Conservation (phyloP, 2,329 filamentous ascomycete species). For the Coleophoma crateriformis region DNA sequence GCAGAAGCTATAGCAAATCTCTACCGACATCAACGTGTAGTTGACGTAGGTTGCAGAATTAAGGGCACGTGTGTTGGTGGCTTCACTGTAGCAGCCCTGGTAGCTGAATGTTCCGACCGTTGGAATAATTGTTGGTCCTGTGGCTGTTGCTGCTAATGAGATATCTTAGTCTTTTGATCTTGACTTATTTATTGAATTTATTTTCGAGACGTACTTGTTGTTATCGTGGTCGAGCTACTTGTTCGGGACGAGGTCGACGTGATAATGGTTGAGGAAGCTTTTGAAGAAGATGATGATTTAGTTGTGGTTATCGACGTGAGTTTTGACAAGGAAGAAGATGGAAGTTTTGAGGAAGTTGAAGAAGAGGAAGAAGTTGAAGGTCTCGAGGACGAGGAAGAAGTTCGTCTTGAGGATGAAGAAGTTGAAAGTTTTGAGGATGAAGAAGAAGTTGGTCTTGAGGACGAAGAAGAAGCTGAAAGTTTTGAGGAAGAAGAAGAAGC, state of each 20-base stretch:
- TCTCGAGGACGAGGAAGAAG: neutral
- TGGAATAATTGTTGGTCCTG: neutral
- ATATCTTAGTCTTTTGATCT: too few relatives aligned
- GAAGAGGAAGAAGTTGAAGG: neutral
- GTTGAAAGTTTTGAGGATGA: neutral
- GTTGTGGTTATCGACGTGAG: neutral
- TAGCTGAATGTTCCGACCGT: neutral
- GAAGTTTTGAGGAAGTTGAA: too few relatives aligned
- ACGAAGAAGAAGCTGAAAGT: neutral
- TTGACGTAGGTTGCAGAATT: neutral
- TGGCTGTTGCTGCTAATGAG: neutral
- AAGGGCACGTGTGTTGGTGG: constrained; percentile 1
- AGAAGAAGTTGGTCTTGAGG: neutral
- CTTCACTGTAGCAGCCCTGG: constrained; percentile 4
- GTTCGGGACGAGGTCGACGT: neutral
- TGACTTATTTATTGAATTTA: too few relatives aligned
- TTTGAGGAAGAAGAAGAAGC: too few relatives aligned
- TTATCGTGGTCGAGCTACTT: neutral
- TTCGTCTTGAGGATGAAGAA: neutral
- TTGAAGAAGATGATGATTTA: neutral
- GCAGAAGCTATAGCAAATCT: constrained; percentile 1
- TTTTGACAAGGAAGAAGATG: neutral
- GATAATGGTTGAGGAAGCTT: too few relatives aligned
- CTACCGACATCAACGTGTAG: constrained; percentile 5
- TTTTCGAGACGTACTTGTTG: too few relatives aligned